Conservation (phyloP, 495 filamentous ascomycete species). For the Patellaria atrata region DNA sequence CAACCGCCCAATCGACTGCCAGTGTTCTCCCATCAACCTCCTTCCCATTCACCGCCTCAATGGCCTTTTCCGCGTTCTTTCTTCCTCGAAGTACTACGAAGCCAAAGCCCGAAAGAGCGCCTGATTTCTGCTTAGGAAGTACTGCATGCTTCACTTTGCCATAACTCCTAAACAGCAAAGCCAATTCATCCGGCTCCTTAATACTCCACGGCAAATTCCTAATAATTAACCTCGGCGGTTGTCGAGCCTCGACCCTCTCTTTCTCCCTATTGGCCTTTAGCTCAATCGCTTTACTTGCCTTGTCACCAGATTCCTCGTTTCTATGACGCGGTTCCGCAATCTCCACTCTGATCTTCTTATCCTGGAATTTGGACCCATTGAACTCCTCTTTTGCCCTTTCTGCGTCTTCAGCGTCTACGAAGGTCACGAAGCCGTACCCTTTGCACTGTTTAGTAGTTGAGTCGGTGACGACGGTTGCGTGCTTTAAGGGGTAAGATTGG, state of each 20-base stretch:
- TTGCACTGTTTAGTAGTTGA: conserved; percentile 67
- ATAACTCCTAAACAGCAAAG: conserved; percentile 62
- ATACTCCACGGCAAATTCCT: conserved; percentile 95
- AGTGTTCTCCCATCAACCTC: conserved; percentile 72
- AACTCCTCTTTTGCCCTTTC: conserved; percentile 62
- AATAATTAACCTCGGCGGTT: conserved; percentile 76
- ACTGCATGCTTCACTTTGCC: conserved; percentile 77
- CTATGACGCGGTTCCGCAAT: conserved; percentile 76
- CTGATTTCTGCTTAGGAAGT: conserved; percentile 61
- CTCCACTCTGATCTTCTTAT: conserved; percentile 70
- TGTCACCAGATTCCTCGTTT: conserved; percentile 34
- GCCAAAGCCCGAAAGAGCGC: conserved; percentile 66
- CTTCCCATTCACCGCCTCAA: conserved; percentile 75
- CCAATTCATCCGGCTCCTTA: conserved; percentile 66
- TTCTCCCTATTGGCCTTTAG: conserved; percentile 44
- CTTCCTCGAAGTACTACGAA: conserved; percentile 79
- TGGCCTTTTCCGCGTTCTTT: conserved; percentile 83
- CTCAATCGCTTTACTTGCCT: conserved; percentile 25
- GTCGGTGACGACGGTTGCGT: conserved; percentile 77
- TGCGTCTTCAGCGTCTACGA: conserved; percentile 85
- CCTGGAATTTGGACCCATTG: conserved; percentile 56
- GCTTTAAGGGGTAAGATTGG: conserved; percentile 82
- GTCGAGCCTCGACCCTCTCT: conserved; percentile 38
- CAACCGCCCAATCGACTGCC: conserved; percentile 93
- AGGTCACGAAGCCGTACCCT: conserved; percentile 94